These are phyloP conservation scores for Cryptomeria japonica DNA, from an alignment of 75 land plant genomes.

Conservation along the genomic window DNA sequence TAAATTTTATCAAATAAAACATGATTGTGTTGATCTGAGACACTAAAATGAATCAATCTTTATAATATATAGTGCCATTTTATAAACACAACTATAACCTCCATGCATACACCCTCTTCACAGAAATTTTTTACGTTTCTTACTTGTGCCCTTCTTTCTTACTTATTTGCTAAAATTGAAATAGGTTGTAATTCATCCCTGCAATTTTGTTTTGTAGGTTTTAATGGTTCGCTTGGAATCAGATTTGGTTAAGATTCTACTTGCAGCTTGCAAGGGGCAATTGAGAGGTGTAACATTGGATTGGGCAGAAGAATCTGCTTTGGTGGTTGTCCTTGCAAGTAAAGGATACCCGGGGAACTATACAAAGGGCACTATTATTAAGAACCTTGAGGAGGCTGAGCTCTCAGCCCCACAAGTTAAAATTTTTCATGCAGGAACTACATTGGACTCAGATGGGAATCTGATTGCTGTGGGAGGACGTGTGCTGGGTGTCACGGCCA, in stretches of 20 bases:
- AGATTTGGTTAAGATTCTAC: conserved; percentile 82
- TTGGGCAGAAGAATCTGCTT: conserved; percentile 82
- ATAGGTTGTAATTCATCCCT: neutral
- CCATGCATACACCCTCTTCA: neutral
- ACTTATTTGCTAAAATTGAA: neutral
- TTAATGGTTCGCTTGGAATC: conserved; percentile 85
- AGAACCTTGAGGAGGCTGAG: conserved; percentile 86
- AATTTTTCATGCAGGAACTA: conserved; percentile 95
- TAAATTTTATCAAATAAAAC: neutral
- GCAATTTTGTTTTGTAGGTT: conserved; percentile 41
- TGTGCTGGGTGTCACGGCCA: conserved; percentile 89
- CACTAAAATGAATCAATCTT: neutral
- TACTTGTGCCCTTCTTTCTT: neutral
- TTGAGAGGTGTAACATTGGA: conserved; percentile 47
- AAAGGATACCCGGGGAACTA: conserved; percentile 92
- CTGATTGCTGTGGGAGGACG: conserved; percentile 86
- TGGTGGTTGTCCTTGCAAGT: conserved; percentile 96
- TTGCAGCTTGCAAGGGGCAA: conserved; percentile 90
- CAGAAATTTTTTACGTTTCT: neutral
- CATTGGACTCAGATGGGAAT: conserved; percentile 60
- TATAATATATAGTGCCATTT: neutral
- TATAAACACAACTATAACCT: neutral
- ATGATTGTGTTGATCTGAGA: neutral
- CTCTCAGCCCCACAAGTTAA: conserved; percentile 64
- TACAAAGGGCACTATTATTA: conserved; percentile 66